A percentile compares a stretch with the other conserved stretches of the same genome.
phyloP scores from a whole-genome alignment of 352 stramenopile genomes.

The Phytophthora agathidicida region DNA sequence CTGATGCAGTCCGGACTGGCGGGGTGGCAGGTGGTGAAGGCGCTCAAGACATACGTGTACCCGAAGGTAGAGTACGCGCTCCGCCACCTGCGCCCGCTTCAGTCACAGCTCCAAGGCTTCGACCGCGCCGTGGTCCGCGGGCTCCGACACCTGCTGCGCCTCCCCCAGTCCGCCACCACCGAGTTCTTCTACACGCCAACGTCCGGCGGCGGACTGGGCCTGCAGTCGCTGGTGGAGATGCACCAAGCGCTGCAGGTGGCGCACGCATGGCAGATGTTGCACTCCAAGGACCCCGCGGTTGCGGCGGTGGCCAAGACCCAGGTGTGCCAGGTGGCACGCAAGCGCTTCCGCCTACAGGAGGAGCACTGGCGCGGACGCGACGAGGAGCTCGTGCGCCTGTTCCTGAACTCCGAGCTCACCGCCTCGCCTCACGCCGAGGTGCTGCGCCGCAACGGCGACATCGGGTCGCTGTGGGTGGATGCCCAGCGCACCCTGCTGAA shows the following conservation, averaged over 20 bases:
- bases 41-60: constrained; percentile 15
- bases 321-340: background rate
- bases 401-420: constrained; percentile 1
- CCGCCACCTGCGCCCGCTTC: background rate
- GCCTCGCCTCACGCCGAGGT: background rate
- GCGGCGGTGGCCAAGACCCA: too few relatives aligned
- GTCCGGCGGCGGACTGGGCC: constrained; percentile 1
- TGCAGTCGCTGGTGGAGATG: constrained; percentile 10
- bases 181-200: constrained; percentile 13
- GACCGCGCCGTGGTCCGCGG: constrained; percentile 6
- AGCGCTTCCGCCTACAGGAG: constrained; percentile 1
- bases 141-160: constrained; percentile 9
- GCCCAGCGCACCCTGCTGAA: background rate
- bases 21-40: constrained; percentile 14
- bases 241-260: constrained; percentile 2
- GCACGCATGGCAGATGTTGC: constrained; percentile 16
- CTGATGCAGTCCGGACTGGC: background rate
- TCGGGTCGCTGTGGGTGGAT: constrained; percentile 14
- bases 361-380: background rate
- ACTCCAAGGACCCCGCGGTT: constrained; percentile 6
- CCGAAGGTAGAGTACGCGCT: constrained; percentile 5
- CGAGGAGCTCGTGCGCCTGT: background rate
- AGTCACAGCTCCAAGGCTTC: background rate
- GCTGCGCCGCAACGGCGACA: constrained; percentile 5
- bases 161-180: background rate